Conservation (phyloP, 768 basidiomycete species). For the Phlebiopsis gigantea region DNA sequence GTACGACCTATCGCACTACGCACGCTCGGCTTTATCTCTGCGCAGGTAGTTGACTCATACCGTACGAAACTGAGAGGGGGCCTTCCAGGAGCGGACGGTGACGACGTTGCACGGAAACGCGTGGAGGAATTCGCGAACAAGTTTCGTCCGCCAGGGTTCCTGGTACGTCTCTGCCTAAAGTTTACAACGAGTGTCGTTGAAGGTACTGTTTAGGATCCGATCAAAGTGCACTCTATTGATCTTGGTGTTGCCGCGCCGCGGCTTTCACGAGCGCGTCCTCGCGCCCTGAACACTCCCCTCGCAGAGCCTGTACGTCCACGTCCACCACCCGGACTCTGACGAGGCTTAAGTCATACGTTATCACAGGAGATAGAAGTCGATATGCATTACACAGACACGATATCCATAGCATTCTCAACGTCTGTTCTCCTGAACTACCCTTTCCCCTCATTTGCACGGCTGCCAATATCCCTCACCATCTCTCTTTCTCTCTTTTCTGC, state of each 20-base stretch:
- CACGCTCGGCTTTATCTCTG: background rate
- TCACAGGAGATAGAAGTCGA: slow-evolving; percentile 76
- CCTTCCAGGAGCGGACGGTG: slow-evolving; percentile 64
- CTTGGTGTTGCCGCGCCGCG: slow-evolving; percentile 78
- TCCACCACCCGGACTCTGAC: no score
- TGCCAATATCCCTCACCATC: slow-evolving; percentile 78
- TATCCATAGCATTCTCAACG: slow-evolving; percentile 80
- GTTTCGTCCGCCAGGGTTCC: slow-evolving; percentile 61
- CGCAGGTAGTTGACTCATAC: slow-evolving; percentile 66
- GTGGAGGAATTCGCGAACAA: slow-evolving; percentile 81
- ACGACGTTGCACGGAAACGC: slow-evolving; percentile 74
- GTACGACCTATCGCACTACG: slow-evolving; percentile 12
- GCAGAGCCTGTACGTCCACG: slow-evolving; percentile 16
- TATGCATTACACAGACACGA: slow-evolving; percentile 74
- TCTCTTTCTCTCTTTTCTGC: slow-evolving; percentile 72
- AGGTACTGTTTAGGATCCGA: slow-evolving; percentile 57
- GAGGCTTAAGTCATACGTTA: background rate
- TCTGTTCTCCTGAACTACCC: slow-evolving; percentile 85
- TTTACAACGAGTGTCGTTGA: slow-evolving; percentile 1
- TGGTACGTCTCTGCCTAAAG: slow-evolving; percentile 39
- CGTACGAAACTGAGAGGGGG: slow-evolving; percentile 72
- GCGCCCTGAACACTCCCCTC: slow-evolving; percentile 25
- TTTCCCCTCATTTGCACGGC: slow-evolving; percentile 73
- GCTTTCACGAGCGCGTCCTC: slow-evolving; percentile 63
- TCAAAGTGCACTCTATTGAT: slow-evolving; percentile 79